phyloP scores from a whole-genome alignment of 495 filamentous ascomycete genomes.

The Trichoderma parareesei region DNA sequence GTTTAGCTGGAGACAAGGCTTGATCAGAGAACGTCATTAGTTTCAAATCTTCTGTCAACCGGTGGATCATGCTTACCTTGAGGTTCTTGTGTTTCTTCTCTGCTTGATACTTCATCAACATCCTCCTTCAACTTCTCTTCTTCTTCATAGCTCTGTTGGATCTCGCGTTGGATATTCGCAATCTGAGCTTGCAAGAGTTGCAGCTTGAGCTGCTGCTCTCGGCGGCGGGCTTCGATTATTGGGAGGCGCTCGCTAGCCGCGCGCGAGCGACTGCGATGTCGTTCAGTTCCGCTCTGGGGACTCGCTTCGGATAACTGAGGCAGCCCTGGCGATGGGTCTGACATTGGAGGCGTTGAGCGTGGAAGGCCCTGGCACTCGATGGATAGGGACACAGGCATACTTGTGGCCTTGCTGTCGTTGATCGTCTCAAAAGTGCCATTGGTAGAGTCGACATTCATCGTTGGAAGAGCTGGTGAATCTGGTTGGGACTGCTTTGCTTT shows the following conservation, averaged over 20 bases:
- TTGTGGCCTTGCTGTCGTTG: not conserved
- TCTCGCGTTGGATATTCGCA: slow-evolving; percentile 48
- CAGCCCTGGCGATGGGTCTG: slow-evolving; percentile 16
- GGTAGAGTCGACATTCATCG: not conserved
- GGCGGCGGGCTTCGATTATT: slow-evolving; percentile 46
- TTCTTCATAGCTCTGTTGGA: slow-evolving; percentile 38
- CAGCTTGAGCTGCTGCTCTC: slow-evolving; percentile 42
- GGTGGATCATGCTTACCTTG: not conserved
- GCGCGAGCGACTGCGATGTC: slow-evolving; percentile 1
- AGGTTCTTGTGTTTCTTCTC: not conserved
- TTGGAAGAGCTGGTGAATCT: slow-evolving; percentile 1
- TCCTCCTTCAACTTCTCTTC: slow-evolving; percentile 45
- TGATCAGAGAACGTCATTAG: not conserved
- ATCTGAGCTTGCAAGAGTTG: slow-evolving; percentile 49
- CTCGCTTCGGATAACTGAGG: slow-evolving; percentile 17
- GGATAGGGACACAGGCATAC: not conserved
- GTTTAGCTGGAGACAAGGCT: not conserved
- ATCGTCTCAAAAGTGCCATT: not conserved
- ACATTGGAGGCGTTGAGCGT: slow-evolving; percentile 17
- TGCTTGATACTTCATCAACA: slow-evolving; percentile 27
- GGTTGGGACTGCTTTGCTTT: slow-evolving; percentile 25
- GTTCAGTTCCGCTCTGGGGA: not conserved
- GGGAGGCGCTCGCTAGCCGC: slow-evolving; percentile 45
- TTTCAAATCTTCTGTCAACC: not conserved
- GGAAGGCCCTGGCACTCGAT: slow-evolving; percentile 1